Evolutionary conservation across 208 protist genomes (phyloP), one percentile per base, ranked within the genome.

Genomic region (Acanthamoeba sp.): DNA sequence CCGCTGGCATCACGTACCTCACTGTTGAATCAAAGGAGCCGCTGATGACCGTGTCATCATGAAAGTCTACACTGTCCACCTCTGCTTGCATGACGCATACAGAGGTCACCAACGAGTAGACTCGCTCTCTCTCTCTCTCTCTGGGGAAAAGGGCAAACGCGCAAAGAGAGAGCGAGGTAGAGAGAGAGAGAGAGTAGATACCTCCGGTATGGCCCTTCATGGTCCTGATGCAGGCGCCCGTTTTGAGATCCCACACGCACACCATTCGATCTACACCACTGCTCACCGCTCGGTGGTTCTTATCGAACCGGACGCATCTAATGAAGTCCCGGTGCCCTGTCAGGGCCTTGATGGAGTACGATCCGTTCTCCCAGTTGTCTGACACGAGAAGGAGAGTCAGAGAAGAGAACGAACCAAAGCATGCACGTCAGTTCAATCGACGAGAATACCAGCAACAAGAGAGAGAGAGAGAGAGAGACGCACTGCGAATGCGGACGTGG

Each of bases 311-410:
- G 7, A 87, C 78, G n/a, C 78, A 87, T 16, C 78, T 40, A 38
- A 87, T 87, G 45, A 87, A 87, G 78, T 87, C 78, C 34, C 36
- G 57, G 45, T 87, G 78, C 7, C 78, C 78, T 0, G 78, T 87
- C 6, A 87, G 45, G 38, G 78, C 78, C 34, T 87, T 87, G 22
- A 87, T 87, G 14, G 78, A 59, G 45, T 87, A 87, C 78, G 38
- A 59, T 59, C 78, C 78, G 32, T 59, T 87, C 32, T 87, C 45
- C 78, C 78, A 87, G 45, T 87, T 87, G 45, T 87, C 78, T 87
- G 20, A 80, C 16, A 5, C 27, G 24, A 5, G 20, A 62, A 18
- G 24, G 64, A 10, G 16, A 29, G 29, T 40, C 64, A 12, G 20
- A 73, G 4, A 50, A 16, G 9, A 50, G 18, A 20, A 76, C 12